Base-by-base conservation (phyloP, 179 eudicot genomes). In the Pouteria campechiana region DNA sequence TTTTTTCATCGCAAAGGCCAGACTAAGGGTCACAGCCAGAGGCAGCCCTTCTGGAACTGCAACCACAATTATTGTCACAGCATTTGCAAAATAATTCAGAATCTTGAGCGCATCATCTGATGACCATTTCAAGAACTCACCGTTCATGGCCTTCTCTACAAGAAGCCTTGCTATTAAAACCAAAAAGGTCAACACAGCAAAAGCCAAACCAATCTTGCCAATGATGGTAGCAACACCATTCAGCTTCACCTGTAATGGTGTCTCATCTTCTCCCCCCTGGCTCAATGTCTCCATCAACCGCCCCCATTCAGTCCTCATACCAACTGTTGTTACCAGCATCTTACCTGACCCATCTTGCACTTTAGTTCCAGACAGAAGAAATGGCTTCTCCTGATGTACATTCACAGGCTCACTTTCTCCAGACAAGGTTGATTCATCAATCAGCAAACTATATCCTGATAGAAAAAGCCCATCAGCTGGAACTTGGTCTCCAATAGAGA, bases 251-350 rank as follows among this genome's bases (percentile, higher is more conserved):
- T 87, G 96, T 60, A 87, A 54, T 15, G 96, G 96, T 25, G 96
- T 87, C 73, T 87, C 96, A 63, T 87, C 83, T 41, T 81, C 85
- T 23, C 93, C 85, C 1, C 71, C 88, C 36, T 84, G 88, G 47
- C 64, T 73, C 5, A 88, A 61, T 33, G 94, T 81, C 65, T 78
- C 97, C 97, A 88, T 88, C 50, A 88, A 44, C 47, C 78, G 74
- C 55, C 97, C 97, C 94, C 94, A 88, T 74, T 88, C 97, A 19
- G 95, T 88, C 67, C 78, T 81, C 97, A 88, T 88, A 38, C 97
- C 97, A 51, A 88, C 97, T 16, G 95, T 69, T 32, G 97, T 76
- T 37, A 88, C 88, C 18, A 88, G 58, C 97, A 88, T 88, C 55
- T 69, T 75, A 45, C 64, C 94, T 27, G 92, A 75, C 4, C 97